These are phyloP conservation scores for Crucibulum laeve DNA, from an alignment of 768 basidiomycete species.

Conservation along the genomic window DNA sequence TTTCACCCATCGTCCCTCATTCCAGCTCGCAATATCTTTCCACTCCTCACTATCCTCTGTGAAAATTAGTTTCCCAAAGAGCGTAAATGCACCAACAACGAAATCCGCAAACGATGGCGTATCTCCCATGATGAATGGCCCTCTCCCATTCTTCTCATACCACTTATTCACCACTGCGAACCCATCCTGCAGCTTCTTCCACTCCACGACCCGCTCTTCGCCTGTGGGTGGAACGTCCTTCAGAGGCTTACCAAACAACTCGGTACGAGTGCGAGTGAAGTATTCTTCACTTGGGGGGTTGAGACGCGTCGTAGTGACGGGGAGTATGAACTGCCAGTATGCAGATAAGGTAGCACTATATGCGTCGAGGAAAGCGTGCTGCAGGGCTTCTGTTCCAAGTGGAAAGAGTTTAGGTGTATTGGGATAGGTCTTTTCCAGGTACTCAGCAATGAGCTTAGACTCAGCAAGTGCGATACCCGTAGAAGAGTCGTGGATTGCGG, in stretches of 20 bases:
- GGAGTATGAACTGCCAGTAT: constrained; percentile 13
- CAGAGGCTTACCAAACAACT: constrained; percentile 24
- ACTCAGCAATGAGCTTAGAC: constrained; percentile 40
- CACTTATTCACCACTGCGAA: constrained; percentile 23
- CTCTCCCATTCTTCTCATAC: constrained; percentile 21
- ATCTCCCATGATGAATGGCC: constrained; percentile 32
- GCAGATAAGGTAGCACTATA: constrained; percentile 11
- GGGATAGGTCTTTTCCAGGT: constrained; percentile 48
- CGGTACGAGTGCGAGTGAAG: constrained; percentile 32
- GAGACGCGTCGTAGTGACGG: constrained; percentile 11
- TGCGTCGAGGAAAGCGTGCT: constrained; percentile 28
- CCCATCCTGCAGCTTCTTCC: constrained; percentile 28
- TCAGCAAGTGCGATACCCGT: constrained; percentile 34
- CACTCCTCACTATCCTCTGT: constrained; percentile 35
- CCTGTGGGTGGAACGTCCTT: constrained; percentile 29
- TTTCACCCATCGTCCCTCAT: constrained; percentile 36
- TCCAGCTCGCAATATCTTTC: constrained; percentile 30
- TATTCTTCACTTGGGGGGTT: constrained; percentile 16
- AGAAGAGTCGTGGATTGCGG: constrained; percentile 43
- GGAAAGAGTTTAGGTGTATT: constrained; percentile 28
- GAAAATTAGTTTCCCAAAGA: constrained; percentile 23
- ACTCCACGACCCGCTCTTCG: constrained; percentile 25
- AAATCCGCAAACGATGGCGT: constrained; percentile 36
- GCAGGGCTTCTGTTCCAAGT: constrained; percentile 28
- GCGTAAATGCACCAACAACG: constrained; percentile 22